Base-by-base conservation (phyloP, 306 rosid species). In the Vicia sativa region DNA sequence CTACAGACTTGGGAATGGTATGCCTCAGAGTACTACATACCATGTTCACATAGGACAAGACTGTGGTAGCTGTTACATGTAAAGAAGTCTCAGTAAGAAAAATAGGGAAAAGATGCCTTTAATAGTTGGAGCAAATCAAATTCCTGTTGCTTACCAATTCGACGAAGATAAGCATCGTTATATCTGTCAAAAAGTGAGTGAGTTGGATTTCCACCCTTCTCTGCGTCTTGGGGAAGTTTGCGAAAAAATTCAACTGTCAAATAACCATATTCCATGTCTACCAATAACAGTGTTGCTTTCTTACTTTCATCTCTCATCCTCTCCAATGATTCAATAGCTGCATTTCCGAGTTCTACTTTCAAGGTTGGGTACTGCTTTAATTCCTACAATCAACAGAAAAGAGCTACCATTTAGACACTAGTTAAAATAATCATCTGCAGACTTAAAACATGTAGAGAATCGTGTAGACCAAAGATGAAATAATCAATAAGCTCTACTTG, bases 161-260 rank as follows among this genome's bases (percentile, higher is more conserved):
- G 87, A 76, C 97, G 86, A 67, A 93, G 97, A 76, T 93, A 93
- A 18, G 86, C 65, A 70, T 93, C 98, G 58, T 88, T 93, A 72
- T 90, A 93, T 90, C 98, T 86, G 65, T 93, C 98, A 62, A 93
- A 90, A 70, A 90, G 81, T 6, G 98, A 93, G 75, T 82, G 86
- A 3, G 97, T 90, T 61, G 98, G 98, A 77, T 90, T 90, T 78
- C 98, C 98, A 41, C 98, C 97, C 87, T 93, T 93, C 67, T 93
- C 98, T 35, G 87, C 83, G 8, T 93, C 97, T 70, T 93, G 98
- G 26, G 98, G 98, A 78, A 93, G 98, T 82, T 88, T 93, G 46
- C 98, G 97, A 57, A 93, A 93, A 85, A 85, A 93, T 16, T 93
- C 98, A 53, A 90, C 95, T 0, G 96, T 93, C 76, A 93, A 77